Percentiles rank a stretch among this genome's conserved stretches.
phyloP scores from a whole-genome alignment of 2,329 filamentous ascomycete genomes.

The Magnaporthiopsis incrustans region DNA sequence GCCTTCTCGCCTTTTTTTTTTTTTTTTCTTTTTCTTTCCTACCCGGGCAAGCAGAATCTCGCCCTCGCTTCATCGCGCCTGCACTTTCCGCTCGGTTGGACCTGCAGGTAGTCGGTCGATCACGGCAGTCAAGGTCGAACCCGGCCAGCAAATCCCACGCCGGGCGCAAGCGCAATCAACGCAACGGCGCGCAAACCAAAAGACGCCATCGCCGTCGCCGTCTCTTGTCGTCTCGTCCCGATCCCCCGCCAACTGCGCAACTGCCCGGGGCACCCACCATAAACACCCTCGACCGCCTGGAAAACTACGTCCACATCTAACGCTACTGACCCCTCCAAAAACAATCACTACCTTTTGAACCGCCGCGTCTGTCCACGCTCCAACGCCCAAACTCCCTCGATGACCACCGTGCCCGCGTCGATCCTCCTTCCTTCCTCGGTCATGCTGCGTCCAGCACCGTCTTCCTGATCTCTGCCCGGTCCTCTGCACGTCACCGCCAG shows the following conservation, averaged over 20 bases:
- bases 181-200: no score
- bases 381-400: background rate
- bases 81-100: background rate
- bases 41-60: background rate
- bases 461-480: constrained; percentile 8
- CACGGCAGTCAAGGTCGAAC: background rate
- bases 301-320: background rate
- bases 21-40: background rate
- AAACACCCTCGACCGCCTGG: background rate
- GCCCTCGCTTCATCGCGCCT: background rate
- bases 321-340: constrained; percentile 2
- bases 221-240: background rate
- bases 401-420: constrained; percentile 4
- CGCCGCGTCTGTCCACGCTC: background rate
- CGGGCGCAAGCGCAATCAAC: background rate
- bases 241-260: background rate
- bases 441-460: constrained; percentile 8
- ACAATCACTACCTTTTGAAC: background rate
- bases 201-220: no score
- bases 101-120: background rate
- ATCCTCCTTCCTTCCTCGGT: constrained; percentile 8
- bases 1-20: background rate
- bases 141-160: no score
- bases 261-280: no score
- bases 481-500: constrained; percentile 2